Base-by-base conservation (phyloP, 768 basidiomycete species). In the Boletus rufocinnamomeus region DNA sequence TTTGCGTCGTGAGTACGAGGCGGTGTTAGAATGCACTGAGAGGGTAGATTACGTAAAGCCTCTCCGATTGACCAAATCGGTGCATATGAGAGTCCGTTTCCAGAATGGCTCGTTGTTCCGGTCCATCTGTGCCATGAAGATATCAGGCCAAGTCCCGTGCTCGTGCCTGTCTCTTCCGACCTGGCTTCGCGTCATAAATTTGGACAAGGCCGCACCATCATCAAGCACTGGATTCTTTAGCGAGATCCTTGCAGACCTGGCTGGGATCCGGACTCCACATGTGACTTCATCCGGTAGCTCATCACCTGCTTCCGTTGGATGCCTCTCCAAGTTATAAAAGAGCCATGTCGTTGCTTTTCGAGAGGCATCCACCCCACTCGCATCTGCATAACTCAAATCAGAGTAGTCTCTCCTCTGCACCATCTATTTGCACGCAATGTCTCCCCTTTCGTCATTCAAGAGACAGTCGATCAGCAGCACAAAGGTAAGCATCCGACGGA, bases 381-480 rank as follows among this genome's bases (percentile, higher is more conserved):
- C 44, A 17, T 43, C 43, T 43, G 23, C 25, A 19, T 25, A 37
- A 38, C 30, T 28, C 53, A 52, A 34, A 23, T n/a, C 50, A 58
- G 21, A 58, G 21, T 35, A 14, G 25, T 34, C 35, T 23, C 30
- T 53, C 35, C 37, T 11, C 23, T 16, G 1, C 41, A 16, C 45
- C 49, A 52, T 48, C 19, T 34, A 30, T 32, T 25, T 25, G 7
- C 19, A 23, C 55, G 50, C 55, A 23, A 70, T 69, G 63, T 60
- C 51, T 3, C 55, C 69, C 23, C 50, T 69, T 17, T 50, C 44
- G 11, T 59, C 60, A 7, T 53, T 71, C 50, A 71, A 61, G 59
- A 71, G 69, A 53, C 57, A 56, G 41, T 71, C 68, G 40, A 16
- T 61, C 10, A 27, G 34, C 10, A 71, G 64, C 57, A 54, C 46